Evolutionary conservation across 257 asterid species (phyloP), one percentile per base, ranked within the genome.

Genomic region (Ehretia macrophylla): DNA sequence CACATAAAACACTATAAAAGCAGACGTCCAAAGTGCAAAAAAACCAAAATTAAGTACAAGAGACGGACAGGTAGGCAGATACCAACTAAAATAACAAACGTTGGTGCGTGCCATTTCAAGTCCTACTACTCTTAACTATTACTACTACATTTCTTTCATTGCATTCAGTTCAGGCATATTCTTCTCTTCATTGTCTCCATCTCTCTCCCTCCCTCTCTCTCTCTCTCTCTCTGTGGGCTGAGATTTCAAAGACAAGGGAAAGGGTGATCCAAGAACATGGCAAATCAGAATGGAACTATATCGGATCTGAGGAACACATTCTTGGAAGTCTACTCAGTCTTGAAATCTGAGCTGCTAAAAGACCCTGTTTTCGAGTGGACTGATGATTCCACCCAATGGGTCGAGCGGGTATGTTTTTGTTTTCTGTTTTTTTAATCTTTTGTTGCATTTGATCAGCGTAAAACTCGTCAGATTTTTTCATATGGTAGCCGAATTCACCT

Each of bases 281-380:
- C 72, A 9, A 65, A 47, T 60, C 68, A 13, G 45, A 65, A 55
- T 5, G 76, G 64, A 11, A 6, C 59, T 0, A 39, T 51, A 18
- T 54, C 61, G 59, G 91, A 86, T 75, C 88, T 80, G 68, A 84
- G 79, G 69, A 5, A 81, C 48, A 66, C 75, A 5, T 90, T 90
- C 76, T 63, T 87, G 60, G 81, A 32, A 8, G 97, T 85, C 16
- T 90, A 87, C 63, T 60, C 82, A 0, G 73, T 72, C 21, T 87
- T 90, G 67, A 90, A 90, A 86, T 90, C 96, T 18, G 96, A 90
- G 80, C 82, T 90, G 46, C 74, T 87, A 71, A 75, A 56, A 10
- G 97, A 85, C 74, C 84, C 90, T 49, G 86, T 77, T 71, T 90
- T 90, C 56, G 96, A 90, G 58, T 87, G 94, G 91, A 75, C 79